These are phyloP conservation scores for Phascolomyces articulosus DNA, from an alignment of 371 early-diverging fungal species.

Conservation along the genomic window DNA sequence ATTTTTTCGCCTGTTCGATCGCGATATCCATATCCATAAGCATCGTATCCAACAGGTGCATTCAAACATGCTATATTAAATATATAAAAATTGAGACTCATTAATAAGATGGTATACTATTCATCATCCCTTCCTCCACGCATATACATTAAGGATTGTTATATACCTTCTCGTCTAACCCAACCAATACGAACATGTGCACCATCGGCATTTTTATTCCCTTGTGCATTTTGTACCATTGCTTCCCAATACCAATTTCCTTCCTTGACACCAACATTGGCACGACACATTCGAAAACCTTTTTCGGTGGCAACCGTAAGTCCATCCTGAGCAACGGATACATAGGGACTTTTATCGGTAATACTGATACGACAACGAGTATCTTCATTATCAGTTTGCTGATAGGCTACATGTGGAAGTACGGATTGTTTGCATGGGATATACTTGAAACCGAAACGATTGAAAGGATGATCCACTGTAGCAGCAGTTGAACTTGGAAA, in stretches of 20 bases:
- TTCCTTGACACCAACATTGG: slow-evolving; percentile 68
- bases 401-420: slow-evolving; percentile 57
- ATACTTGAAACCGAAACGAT: slow-evolving; percentile 68
- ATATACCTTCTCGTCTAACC: slow-evolving; percentile 68
- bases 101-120: no score
- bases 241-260: slow-evolving; percentile 77
- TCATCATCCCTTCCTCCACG: background rate
- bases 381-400: slow-evolving; percentile 49
- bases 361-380: slow-evolving; percentile 57
- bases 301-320: slow-evolving; percentile 64
- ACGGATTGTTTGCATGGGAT: slow-evolving; percentile 57
- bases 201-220: slow-evolving; percentile 36
- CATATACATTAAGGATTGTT: background rate
- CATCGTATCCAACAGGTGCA: slow-evolving; percentile 75
- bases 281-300: slow-evolving; percentile 73
- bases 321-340: slow-evolving; percentile 65
- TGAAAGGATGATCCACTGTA: slow-evolving; percentile 47
- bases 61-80: slow-evolving; percentile 55
- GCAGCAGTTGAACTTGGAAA: slow-evolving; percentile 25
- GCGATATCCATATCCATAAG: slow-evolving; percentile 69
- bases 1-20: slow-evolving; percentile 70
- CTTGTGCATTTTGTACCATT: slow-evolving; percentile 47
- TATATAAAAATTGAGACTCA: no score
- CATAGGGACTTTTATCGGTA: slow-evolving; percentile 68
- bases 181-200: slow-evolving; percentile 73